Evolutionary conservation across 306 rosid species (phyloP).

Genomic region (Purshia tridentata): DNA sequence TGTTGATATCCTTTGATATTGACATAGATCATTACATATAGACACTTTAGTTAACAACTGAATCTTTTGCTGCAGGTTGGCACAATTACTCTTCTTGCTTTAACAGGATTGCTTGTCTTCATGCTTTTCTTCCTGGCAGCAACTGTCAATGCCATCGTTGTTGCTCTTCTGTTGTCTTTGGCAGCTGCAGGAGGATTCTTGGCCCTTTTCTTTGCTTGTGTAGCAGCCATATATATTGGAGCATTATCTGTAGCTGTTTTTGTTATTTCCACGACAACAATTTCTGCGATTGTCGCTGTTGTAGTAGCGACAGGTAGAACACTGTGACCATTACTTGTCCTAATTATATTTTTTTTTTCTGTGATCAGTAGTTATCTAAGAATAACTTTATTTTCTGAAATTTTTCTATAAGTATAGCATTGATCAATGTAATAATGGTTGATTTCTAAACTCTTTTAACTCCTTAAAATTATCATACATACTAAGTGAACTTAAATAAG

Average conservation of each 20-base stretch:
- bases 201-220: constrained; percentile 75
- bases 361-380: background rate
- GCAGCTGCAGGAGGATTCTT: constrained; percentile 96
- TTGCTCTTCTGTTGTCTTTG: constrained; percentile 70
- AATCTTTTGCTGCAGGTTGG: constrained; percentile 66
- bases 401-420: background rate
- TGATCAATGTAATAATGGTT: background rate
- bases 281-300: constrained; percentile 59
- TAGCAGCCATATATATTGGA: constrained; percentile 71
- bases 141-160: constrained; percentile 66
- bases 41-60: background rate
- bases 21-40: background rate
- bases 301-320: constrained; percentile 66
- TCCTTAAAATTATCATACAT: background rate
- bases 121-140: constrained; percentile 83
- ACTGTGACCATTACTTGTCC: constrained; percentile 8
- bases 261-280: constrained; percentile 56
- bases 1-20: background rate
- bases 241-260: constrained; percentile 73
- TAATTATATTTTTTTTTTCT: background rate
- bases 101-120: constrained; percentile 81
- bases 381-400: background rate
- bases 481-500: background rate
- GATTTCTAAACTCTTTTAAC: background rate
- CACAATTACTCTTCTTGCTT: constrained; percentile 47